Evolutionary conservation across 495 filamentous ascomycete species (phyloP).

Genomic region (Neurospora sp.): DNA sequence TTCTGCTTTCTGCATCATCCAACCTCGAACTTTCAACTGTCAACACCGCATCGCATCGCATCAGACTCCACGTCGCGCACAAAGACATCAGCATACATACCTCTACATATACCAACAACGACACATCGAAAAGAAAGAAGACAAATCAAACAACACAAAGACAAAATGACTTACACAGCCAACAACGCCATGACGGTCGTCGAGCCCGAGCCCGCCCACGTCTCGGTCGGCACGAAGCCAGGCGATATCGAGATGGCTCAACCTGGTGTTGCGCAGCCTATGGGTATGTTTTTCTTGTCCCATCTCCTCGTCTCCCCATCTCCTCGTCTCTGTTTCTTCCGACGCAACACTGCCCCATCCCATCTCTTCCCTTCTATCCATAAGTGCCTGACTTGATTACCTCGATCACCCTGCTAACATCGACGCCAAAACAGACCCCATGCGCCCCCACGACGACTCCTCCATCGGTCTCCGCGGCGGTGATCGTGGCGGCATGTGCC

Average conservation of each 20-base stretch:
- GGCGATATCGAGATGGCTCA: constrained; percentile 18
- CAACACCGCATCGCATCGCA: neutral
- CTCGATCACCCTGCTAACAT: neutral
- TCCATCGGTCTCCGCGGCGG: constrained; percentile 29
- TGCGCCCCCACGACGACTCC: constrained; percentile 28
- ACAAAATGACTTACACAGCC: neutral
- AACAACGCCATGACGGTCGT: neutral
- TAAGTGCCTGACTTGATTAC: too few species aligned
- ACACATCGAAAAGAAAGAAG: neutral
- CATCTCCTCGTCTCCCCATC: neutral
- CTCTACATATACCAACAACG: neutral
- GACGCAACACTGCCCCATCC: neutral
- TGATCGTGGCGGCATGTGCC: constrained; percentile 23
- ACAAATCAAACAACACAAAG: neutral
- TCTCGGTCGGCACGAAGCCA: neutral
- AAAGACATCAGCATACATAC: neutral
- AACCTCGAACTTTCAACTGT: neutral
- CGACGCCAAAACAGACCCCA: constrained; percentile 17
- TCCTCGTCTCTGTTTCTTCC: neutral
- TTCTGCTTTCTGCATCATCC: too few species aligned
- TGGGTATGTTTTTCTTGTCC: constrained; percentile 17
- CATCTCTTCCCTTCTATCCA: neutral
- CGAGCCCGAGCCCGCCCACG: constrained; percentile 6
- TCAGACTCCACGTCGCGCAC: neutral
- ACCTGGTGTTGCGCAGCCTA: constrained; percentile 21